These are phyloP conservation scores for Geotrichum carabidarum DNA, from an alignment of 1,139 yeast genomes.

Conservation along the genomic window DNA sequence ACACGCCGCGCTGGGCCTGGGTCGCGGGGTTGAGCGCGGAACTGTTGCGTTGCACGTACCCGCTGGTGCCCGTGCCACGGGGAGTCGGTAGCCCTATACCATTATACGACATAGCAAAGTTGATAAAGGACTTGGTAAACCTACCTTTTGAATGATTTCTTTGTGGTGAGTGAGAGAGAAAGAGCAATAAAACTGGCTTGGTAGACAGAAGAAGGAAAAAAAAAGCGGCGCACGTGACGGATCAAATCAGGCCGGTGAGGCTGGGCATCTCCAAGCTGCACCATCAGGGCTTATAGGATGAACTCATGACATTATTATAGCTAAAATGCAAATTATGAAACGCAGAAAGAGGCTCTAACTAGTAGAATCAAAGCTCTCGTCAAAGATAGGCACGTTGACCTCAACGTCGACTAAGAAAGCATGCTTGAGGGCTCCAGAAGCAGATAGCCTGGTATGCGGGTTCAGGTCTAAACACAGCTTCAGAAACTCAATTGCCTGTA, in stretches of 20 bases:
- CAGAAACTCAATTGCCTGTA: conserved; percentile 49
- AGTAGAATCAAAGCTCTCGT: background rate
- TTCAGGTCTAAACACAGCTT: conserved; percentile 54
- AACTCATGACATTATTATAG: background rate
- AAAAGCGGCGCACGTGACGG: background rate
- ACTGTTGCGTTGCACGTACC: conserved; percentile 54
- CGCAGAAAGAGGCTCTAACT: background rate
- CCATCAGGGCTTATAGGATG: background rate
- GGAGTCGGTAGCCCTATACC: conserved; percentile 63
- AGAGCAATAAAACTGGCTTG: too few species aligned
- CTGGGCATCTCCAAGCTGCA: background rate
- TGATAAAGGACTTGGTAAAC: too few species aligned
- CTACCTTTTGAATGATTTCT: background rate
- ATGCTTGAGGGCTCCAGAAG: conserved; percentile 51
- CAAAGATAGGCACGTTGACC: conserved; percentile 6
- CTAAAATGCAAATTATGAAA: background rate
- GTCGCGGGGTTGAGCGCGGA: conserved; percentile 34
- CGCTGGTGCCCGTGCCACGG: conserved; percentile 71
- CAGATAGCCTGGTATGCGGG: conserved; percentile 52
- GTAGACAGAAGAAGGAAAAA: background rate
- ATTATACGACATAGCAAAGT: conserved; percentile 52
- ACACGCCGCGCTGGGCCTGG: conserved; percentile 33
- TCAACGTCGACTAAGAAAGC: conserved; percentile 45
- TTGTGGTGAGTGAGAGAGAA: background rate
- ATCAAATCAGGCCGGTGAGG: too few species aligned